Conservation (phyloP, 164 flowering plant species). For the Buxus sempervirens region DNA sequence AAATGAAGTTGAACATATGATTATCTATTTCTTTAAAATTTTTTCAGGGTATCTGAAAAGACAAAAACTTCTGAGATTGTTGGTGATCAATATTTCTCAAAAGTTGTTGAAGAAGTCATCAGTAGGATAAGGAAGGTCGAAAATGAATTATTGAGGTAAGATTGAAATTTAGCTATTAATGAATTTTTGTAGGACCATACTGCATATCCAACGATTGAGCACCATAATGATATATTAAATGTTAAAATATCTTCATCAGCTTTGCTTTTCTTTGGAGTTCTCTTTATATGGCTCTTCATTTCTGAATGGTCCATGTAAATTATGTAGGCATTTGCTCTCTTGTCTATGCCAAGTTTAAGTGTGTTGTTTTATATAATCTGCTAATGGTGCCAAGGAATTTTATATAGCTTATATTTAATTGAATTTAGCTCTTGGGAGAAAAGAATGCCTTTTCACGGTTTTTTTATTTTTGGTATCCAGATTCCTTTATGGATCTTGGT, state of each 20-base stretch:
- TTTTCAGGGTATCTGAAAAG: slow-evolving; percentile 31
- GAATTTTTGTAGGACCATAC: background rate
- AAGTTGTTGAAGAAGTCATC: slow-evolving; percentile 34
- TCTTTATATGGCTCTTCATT: background rate
- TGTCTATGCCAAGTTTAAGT: too few relatives aligned
- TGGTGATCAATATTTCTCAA: slow-evolving; percentile 22
- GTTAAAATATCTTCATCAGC: background rate
- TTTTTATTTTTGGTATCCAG: too few relatives aligned
- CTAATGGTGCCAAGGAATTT: background rate
- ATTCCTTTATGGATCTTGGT: background rate
- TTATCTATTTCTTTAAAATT: background rate
- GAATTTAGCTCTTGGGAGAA: too few relatives aligned
- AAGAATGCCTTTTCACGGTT: background rate
- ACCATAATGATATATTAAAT: background rate
- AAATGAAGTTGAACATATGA: background rate
- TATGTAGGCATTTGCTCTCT: background rate
- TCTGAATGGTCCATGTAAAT: background rate
- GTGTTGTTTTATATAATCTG: background rate
- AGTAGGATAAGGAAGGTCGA: slow-evolving; percentile 37
- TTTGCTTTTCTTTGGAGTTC: too few relatives aligned
- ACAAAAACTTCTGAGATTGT: slow-evolving; percentile 21
- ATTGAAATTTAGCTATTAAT: too few relatives aligned
- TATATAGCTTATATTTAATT: too few relatives aligned
- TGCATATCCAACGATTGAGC: background rate
- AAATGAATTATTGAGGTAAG: slow-evolving; percentile 38